Evolutionary conservation across 495 filamentous ascomycete species (phyloP).

Genomic region (Cenococcum geophilum): DNA sequence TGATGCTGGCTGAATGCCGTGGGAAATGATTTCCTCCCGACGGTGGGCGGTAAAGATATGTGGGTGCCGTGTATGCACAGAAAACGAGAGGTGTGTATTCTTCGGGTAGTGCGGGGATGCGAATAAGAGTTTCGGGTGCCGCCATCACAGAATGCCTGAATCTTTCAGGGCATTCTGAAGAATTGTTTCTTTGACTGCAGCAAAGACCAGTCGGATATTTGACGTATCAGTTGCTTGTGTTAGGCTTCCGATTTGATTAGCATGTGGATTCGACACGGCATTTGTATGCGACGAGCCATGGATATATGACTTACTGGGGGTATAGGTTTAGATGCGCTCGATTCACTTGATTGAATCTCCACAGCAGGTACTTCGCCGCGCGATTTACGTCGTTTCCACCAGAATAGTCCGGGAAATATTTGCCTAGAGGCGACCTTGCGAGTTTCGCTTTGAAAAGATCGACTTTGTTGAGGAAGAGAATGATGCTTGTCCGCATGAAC

Average conservation of each 20-base stretch:
- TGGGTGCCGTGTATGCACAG: constrained; percentile 28
- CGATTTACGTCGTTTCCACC: constrained; percentile 96
- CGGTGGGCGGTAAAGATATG: background rate
- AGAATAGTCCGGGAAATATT: constrained; percentile 96
- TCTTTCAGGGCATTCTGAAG: constrained; percentile 97
- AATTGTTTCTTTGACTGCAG: constrained; percentile 97
- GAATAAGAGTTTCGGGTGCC: background rate
- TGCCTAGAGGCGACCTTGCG: constrained; percentile 76
- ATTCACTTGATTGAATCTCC: constrained; percentile 98
- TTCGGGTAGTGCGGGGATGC: constrained; percentile 3
- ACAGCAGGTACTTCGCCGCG: constrained; percentile 93
- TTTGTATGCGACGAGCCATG: background rate
- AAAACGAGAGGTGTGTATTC: constrained; percentile 15
- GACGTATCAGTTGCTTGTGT: constrained; percentile 98
- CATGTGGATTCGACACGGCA: background rate
- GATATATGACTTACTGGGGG: constrained; percentile 69
- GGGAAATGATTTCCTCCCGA: background rate
- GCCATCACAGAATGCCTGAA: constrained; percentile 80
- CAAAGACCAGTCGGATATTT: constrained; percentile 95
- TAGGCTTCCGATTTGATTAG: constrained; percentile 51
- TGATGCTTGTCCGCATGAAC: constrained; percentile 99
- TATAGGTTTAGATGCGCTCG: constrained; percentile 93
- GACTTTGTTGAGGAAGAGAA: constrained; percentile 97
- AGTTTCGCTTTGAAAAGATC: constrained; percentile 96
- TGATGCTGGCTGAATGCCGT: constrained; percentile 16